A percentile compares a stretch with the other conserved stretches of the same genome.
phyloP scores from a whole-genome alignment of 1,139 yeast genomes.

The Saccharomyces hybrid region DNA sequence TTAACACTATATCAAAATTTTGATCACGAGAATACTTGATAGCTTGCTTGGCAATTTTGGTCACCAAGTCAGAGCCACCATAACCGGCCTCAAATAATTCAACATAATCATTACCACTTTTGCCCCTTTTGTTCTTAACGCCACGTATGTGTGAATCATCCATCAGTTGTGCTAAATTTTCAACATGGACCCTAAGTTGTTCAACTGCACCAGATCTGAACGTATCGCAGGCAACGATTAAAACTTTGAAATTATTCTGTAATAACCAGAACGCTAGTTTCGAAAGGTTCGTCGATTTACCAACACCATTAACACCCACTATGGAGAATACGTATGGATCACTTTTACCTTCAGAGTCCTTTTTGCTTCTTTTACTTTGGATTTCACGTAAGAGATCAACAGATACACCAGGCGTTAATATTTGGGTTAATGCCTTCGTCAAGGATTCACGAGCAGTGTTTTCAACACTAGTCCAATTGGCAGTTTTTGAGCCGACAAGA shows the following conservation, averaged over 20 bases:
- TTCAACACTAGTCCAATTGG: constrained; percentile 56
- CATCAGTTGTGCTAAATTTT: constrained; percentile 61
- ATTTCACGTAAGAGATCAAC: constrained; percentile 82
- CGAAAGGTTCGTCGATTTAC: constrained; percentile 91
- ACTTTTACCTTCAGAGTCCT: constrained; percentile 26
- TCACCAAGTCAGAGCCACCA: constrained; percentile 90
- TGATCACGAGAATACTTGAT: constrained; percentile 63
- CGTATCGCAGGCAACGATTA: constrained; percentile 96
- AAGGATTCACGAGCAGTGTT: constrained; percentile 59
- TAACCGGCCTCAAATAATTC: constrained; percentile 92
- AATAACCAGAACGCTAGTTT: constrained; percentile 92
- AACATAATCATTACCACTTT: constrained; percentile 45
- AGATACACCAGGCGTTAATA: constrained; percentile 88
- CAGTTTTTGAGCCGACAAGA: constrained; percentile 57
- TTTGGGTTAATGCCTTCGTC: constrained; percentile 67
- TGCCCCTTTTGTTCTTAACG: constrained; percentile 29
- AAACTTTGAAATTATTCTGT: constrained; percentile 78
- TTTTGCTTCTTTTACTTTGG: constrained; percentile 38
- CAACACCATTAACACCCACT: constrained; percentile 97
- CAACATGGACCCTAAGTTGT: constrained; percentile 89
- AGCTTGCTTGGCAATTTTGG: constrained; percentile 91
- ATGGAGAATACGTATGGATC: constrained; percentile 89
- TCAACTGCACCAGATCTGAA: constrained; percentile 98
- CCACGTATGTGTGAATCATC: constrained; percentile 35
- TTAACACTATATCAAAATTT: constrained; percentile 75